Evolutionary conservation across 2,329 filamentous ascomycete species (phyloP).

Genomic region (Westerdykella ornata): DNA sequence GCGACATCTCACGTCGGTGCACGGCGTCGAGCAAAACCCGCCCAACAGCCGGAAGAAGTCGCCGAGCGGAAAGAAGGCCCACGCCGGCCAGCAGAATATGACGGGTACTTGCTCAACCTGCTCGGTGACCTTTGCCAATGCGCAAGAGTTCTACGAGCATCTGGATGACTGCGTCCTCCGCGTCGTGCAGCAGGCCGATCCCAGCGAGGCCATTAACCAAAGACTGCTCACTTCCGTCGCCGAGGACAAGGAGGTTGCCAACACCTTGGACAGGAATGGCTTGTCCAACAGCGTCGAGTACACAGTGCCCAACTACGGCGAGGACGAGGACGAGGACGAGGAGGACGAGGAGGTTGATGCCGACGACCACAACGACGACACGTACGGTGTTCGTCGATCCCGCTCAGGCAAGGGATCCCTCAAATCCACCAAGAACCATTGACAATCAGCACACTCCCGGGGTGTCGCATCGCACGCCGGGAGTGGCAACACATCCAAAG

Average conservation of each 20-base stretch:
- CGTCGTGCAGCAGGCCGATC: conserved; percentile 47
- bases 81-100: conserved; percentile 62
- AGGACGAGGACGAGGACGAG: conserved; percentile 55
- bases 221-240: conserved; percentile 37
- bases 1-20: conserved; percentile 81
- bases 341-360: conserved; percentile 52
- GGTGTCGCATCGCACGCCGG: conserved; percentile 38
- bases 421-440: conserved; percentile 49
- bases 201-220: conserved; percentile 40
- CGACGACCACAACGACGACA: conserved; percentile 48
- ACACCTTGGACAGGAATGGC: conserved; percentile 37
- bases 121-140: conserved; percentile 71
- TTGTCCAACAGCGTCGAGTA: conserved; percentile 42
- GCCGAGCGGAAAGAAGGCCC: conserved; percentile 54
- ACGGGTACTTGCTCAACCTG: conserved; percentile 91
- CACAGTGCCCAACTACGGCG: conserved; percentile 42
- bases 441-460: conserved; percentile 47
- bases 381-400: conserved; percentile 45
- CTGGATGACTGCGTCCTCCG: conserved; percentile 65
- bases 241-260: conserved; percentile 36
- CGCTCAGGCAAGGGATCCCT: conserved; percentile 45
- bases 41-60: conserved; percentile 82
- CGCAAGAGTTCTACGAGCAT: conserved; percentile 97
- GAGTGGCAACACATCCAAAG: conserved; percentile 29
- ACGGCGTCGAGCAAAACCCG: conserved; percentile 86